Evolutionary conservation across 2,329 filamentous ascomycete species (phyloP).

Genomic region (Aspergillus clavatus): DNA sequence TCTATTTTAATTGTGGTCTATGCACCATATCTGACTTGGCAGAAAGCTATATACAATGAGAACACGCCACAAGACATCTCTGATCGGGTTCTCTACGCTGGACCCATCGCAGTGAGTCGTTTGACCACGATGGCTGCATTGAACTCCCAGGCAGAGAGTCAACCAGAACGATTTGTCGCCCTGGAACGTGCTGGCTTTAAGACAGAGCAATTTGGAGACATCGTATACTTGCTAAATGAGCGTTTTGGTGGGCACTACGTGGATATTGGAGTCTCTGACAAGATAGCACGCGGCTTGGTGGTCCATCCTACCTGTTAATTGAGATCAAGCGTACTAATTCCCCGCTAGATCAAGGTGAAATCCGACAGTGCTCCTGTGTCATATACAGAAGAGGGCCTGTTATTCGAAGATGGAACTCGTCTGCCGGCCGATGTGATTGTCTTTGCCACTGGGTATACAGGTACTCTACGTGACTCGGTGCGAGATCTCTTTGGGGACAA

Average conservation of each 20-base stretch:
- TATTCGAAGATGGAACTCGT: constrained; percentile 41
- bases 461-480: constrained; percentile 39
- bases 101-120: constrained; percentile 22
- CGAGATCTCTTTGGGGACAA: constrained; percentile 38
- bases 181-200: constrained; percentile 42
- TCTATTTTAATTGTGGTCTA: neutral
- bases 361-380: constrained; percentile 1
- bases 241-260: constrained; percentile 47
- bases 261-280: constrained; percentile 41
- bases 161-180: constrained; percentile 38
- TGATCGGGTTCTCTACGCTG: constrained; percentile 5
- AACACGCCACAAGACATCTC: neutral
- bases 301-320: too few species aligned
- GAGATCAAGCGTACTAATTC: too few species aligned
- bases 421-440: constrained; percentile 45
- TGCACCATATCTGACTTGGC: neutral
- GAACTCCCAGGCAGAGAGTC: constrained; percentile 24
- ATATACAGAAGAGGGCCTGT: constrained; percentile 38
- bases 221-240: constrained; percentile 37
- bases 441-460: constrained; percentile 42
- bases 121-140: constrained; percentile 28
- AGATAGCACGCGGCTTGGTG: constrained; percentile 30
- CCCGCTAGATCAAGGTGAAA: constrained; percentile 46
- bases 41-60: neutral
- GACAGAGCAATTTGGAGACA: constrained; percentile 36